A percentile compares a stretch with the other conserved stretches of the same genome.
phyloP scores from a whole-genome alignment of 75 land plant genomes.

The Picea glauca region DNA sequence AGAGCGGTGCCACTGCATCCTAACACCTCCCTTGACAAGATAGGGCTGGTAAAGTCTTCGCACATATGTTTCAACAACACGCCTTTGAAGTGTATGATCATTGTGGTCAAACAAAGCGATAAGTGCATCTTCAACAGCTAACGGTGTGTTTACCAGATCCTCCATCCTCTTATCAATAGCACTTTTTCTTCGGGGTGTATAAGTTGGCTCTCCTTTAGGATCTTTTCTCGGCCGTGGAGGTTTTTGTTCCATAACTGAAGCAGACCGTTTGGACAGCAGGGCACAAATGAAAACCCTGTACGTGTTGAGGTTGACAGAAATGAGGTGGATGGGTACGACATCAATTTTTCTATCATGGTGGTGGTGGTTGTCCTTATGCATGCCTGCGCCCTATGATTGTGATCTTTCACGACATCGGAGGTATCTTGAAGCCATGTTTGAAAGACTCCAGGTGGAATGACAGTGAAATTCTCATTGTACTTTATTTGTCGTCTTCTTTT shows the following conservation, averaged over 20 bases:
- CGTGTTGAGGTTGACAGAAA: conserved; percentile 7
- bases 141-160: too few species aligned
- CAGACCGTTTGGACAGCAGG: conserved; percentile 21
- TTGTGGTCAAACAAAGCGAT: too few species aligned
- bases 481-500: not conserved
- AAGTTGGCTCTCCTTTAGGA: too few species aligned
- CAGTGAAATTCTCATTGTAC: conserved; percentile 44
- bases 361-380: not conserved
- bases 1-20: too few species aligned
- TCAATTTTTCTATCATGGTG: not conserved
- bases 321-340: conserved; percentile 19
- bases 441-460: conserved; percentile 52
- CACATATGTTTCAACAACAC: too few species aligned
- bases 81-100: too few species aligned
- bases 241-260: conserved; percentile 27
- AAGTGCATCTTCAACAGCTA: too few species aligned
- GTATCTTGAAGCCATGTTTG: conserved; percentile 66
- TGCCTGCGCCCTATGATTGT: not conserved
- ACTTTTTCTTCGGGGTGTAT: too few species aligned
- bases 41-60: too few species aligned
- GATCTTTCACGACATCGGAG: conserved; percentile 35
- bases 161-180: too few species aligned
- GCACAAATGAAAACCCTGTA: not conserved
- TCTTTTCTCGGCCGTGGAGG: not conserved
- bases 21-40: too few species aligned